Evolutionary conservation across 1,284 basidiomycete species (phyloP).

Genomic region (Amylostereum chailletii): DNA sequence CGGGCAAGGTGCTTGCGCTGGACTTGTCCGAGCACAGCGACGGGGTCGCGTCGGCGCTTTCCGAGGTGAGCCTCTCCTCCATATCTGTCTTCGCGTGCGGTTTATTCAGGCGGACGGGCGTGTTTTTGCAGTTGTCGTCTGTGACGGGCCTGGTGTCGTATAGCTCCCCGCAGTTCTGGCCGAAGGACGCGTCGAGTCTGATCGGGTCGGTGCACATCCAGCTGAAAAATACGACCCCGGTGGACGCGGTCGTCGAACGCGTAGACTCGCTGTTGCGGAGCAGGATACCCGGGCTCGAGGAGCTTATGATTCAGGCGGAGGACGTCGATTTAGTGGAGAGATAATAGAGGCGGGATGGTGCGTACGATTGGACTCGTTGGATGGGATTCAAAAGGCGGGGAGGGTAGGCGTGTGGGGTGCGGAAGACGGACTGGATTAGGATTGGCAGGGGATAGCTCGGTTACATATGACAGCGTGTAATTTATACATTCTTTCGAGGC

Average conservation of each 20-base stretch:
- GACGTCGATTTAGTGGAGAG: slow-evolving; percentile 8
- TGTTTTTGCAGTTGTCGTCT: slow-evolving; percentile 35
- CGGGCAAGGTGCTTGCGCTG: slow-evolving; percentile 81
- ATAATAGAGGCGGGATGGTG: no score
- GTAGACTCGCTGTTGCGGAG: slow-evolving; percentile 67
- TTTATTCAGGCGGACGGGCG: background rate
- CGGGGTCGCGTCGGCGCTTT: slow-evolving; percentile 64
- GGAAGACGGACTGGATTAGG: no score
- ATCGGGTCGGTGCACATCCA: slow-evolving; percentile 91
- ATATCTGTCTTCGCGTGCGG: background rate
- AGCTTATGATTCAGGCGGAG: slow-evolving; percentile 83
- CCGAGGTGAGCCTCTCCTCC: slow-evolving; percentile 43
- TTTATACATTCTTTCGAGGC: no score
- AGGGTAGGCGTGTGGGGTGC: no score
- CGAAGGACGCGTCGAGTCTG: slow-evolving; percentile 79
- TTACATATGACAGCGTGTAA: no score
- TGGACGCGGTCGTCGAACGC: slow-evolving; percentile 66
- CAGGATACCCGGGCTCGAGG: slow-evolving; percentile 72
- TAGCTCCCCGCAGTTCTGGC: slow-evolving; percentile 88
- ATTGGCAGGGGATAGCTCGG: no score
- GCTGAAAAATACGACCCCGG: slow-evolving; percentile 48
- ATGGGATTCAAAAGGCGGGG: no score
- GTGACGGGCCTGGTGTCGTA: slow-evolving; percentile 80
- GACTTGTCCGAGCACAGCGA: slow-evolving; percentile 71
- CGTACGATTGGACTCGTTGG: no score